Conservation (phyloP, 768 basidiomycete genomes). For the Leccinellum rugosiceps region DNA sequence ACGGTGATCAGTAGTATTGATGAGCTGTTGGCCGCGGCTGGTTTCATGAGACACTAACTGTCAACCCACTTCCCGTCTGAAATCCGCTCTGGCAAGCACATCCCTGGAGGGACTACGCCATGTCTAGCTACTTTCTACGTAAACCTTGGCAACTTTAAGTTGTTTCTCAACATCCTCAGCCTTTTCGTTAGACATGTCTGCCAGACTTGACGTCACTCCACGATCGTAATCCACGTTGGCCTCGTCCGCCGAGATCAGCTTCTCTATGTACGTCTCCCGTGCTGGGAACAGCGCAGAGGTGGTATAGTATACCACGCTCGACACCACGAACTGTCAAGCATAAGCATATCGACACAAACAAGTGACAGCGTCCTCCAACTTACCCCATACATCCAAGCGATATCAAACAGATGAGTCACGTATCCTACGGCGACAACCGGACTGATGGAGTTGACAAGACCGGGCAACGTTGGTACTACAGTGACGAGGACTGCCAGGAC, state of each 20-base stretch:
- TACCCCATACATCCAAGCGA: conserved; percentile 79
- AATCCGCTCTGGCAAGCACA: no score
- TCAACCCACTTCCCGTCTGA: no score
- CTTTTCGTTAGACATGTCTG: neutral
- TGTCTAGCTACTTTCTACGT: neutral
- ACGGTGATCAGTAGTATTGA: no score
- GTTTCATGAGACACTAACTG: no score
- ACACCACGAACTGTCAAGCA: conserved; percentile 23
- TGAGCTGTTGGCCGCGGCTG: no score
- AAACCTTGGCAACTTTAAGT: neutral
- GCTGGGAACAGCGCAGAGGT: conserved; percentile 31
- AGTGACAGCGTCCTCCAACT: conserved; percentile 21
- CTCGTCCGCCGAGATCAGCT: conserved; percentile 29
- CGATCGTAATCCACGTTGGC: neutral
- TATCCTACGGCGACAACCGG: conserved; percentile 61
- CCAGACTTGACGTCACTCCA: neutral
- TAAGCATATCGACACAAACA: neutral
- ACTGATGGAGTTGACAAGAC: conserved; percentile 74
- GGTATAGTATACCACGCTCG: conserved; percentile 29
- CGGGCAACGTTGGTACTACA: conserved; percentile 71
- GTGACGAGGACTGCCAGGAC: conserved; percentile 61
- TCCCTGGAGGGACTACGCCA: no score
- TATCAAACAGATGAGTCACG: conserved; percentile 55
- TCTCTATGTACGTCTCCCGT: conserved; percentile 26
- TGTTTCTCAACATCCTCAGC: conserved; percentile 5